Percentiles rank a stretch among this genome's conserved stretches.
These are phyloP conservation scores for Lagenaria siceraria DNA, from an alignment of 306 rosid species.

Conservation along the genomic window DNA sequence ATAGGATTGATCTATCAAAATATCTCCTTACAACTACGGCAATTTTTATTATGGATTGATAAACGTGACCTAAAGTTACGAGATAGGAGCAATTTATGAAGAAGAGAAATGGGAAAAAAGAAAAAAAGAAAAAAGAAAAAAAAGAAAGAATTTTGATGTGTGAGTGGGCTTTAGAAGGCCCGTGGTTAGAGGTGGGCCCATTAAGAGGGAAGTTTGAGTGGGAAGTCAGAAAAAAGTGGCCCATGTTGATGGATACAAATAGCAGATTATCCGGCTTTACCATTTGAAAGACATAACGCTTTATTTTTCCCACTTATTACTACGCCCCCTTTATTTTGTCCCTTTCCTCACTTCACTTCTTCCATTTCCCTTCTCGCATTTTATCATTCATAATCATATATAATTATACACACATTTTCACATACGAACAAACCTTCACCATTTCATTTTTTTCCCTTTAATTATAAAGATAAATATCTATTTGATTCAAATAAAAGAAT, in stretches of 20 bases:
- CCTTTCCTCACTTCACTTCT: not conserved
- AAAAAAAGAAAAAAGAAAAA: not conserved
- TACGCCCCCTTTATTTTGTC: not conserved
- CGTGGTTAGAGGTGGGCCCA: constrained; percentile 6
- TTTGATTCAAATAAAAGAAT: too few relatives aligned
- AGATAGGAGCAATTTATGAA: not conserved
- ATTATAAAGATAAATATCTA: too few relatives aligned
- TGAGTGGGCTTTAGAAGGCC: constrained; percentile 6
- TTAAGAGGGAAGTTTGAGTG: not conserved
- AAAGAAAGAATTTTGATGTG: not conserved
- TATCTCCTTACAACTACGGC: too few relatives aligned
- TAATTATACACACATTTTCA: too few relatives aligned
- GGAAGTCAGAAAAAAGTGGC: constrained; percentile 4
- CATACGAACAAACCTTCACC: too few relatives aligned
- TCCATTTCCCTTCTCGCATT: too few relatives aligned
- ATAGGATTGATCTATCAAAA: too few relatives aligned
- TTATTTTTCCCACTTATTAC: not conserved
- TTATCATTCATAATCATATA: too few relatives aligned
- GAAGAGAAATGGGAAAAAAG: not conserved
- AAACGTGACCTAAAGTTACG: too few relatives aligned
- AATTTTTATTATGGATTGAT: too few relatives aligned
- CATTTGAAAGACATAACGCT: constrained; percentile 17
- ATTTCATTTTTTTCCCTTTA: too few relatives aligned
- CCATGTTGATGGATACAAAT: constrained; percentile 2
- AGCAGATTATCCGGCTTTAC: not conserved